phyloP scores from a whole-genome alignment of 2,329 filamentous ascomycete genomes.

The Fusarium decemcellulare region DNA sequence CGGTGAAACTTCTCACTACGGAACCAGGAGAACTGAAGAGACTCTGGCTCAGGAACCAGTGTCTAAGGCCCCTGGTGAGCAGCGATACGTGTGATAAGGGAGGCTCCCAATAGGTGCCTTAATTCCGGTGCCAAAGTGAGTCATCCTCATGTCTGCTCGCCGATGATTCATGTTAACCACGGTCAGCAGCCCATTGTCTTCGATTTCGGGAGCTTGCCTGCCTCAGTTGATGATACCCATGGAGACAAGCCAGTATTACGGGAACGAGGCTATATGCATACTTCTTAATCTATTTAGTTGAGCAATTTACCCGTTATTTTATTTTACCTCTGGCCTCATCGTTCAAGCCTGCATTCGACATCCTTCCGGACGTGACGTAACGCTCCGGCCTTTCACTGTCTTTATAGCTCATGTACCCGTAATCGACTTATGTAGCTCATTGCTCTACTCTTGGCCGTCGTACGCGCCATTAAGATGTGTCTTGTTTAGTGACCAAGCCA shows the following conservation, averaged over 20 bases:
- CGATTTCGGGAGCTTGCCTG: background rate
- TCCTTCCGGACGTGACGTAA: too few species aligned
- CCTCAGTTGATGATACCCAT: background rate
- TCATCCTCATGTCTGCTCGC: too few species aligned
- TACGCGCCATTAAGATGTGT: too few species aligned
- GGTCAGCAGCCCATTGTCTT: background rate
- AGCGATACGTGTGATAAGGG: background rate
- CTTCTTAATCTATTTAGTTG: too few species aligned
- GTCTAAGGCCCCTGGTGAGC: background rate
- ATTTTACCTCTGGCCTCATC: too few species aligned
- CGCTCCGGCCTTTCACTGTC: too few species aligned
- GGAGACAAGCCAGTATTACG: background rate
- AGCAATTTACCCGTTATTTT: too few species aligned
- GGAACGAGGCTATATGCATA: too few species aligned
- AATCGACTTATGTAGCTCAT: background rate
- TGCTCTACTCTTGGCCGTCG: too few species aligned
- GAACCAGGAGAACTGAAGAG: slow-evolving; percentile 10
- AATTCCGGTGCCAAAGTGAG: background rate
- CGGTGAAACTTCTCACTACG: slow-evolving; percentile 19
- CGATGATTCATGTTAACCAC: background rate
- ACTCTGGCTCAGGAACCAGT: background rate
- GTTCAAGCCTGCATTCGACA: too few species aligned
- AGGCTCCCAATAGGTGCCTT: background rate
- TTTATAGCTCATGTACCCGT: too few species aligned
- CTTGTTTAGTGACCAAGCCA: background rate